A percentile compares a stretch with the other conserved stretches of the same genome.
These are phyloP conservation scores for Leishmania arabica DNA, from an alignment of 208 protist genomes.

Conservation along the genomic window DNA sequence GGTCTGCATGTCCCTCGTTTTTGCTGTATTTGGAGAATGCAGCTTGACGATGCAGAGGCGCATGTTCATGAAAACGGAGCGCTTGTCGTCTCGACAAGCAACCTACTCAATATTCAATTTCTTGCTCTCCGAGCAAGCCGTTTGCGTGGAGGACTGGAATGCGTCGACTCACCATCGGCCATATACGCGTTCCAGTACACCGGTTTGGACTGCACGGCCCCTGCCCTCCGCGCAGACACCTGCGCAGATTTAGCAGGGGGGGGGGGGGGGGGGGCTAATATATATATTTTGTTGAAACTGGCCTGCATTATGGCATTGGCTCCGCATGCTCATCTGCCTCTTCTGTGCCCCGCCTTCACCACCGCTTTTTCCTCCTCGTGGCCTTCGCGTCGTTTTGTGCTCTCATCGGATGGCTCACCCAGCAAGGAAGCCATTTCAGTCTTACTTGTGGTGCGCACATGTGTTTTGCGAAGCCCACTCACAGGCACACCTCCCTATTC, in stretches of 20 bases:
- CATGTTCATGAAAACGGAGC: not conserved
- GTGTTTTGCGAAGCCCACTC: slow-evolving; percentile 1
- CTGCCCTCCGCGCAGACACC: not conserved
- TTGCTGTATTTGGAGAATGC: not conserved
- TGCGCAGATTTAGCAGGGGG: not conserved
- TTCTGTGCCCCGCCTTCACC: not conserved
- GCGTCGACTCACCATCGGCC: not conserved
- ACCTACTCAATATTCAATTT: not conserved
- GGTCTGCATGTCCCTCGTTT: not conserved
- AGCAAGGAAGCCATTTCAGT: not conserved
- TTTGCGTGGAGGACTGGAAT: not conserved
- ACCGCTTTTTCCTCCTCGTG: not conserved
- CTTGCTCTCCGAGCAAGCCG: not conserved
- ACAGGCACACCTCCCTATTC: not conserved
- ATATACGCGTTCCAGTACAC: not conserved
- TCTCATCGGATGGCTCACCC: not conserved
- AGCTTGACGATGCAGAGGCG: not conserved
- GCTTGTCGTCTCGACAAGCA: not conserved
- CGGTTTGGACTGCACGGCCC: not conserved
- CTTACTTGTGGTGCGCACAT: not conserved
- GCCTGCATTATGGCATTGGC: not conserved
- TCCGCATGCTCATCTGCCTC: not conserved
- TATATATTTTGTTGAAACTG: too few relatives aligned
- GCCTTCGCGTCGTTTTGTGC: not conserved
- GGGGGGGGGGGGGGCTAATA: not conserved